Evolutionary conservation across 108 stramenopile genomes (phyloP), one percentile per base, ranked within the genome.

Genomic region (Nitzschia sp.): DNA sequence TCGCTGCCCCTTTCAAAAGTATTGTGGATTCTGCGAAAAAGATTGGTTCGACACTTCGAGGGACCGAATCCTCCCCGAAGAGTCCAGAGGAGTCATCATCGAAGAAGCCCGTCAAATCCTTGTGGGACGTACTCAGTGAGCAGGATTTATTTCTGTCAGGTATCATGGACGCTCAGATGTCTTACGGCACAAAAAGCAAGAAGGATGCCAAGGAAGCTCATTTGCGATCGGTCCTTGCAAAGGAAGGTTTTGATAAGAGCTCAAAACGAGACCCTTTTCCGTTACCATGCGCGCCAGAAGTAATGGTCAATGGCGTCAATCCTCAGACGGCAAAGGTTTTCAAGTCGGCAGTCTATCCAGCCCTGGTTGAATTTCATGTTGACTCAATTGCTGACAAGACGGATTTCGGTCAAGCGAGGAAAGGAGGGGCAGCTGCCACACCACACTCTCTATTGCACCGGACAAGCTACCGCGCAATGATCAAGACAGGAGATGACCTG

Each of bases 401-500:
- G 2, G 59, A 55, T 46, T 75, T 75, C 47, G 67, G 57, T 2
- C 51, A 51, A 31, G n/a, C 61, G 1, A 6, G 28, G 11, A 34
- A n/a, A 35, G 25, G 36, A 35, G 31, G 24, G 25, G 24, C 35
- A 28, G 11, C 21, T 6, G 35, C 13, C 5, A 21, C 3, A n/a
- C 24, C 13, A 3, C 61, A 62, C 19, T 13, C 21, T 30, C 21
- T 46, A 21, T 48, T 36, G 28, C 46, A 42, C 18, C 19, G 33
- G 21, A 48, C 75, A 5, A 75, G 68, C 45, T 95, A 91, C 80
- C 85, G 90, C 56, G 95, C 97, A 2, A 95, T 99, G 64, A 91
- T 99, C 71, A 99, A 99, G 83, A 94, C 93, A 35, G 99, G 99
- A 23, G 99, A 99, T 78, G 99, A 99, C 71, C 74, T 99, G 42